Conservation (phyloP, 805 yeast species). For the Saccharomycopsis capsularis region DNA sequence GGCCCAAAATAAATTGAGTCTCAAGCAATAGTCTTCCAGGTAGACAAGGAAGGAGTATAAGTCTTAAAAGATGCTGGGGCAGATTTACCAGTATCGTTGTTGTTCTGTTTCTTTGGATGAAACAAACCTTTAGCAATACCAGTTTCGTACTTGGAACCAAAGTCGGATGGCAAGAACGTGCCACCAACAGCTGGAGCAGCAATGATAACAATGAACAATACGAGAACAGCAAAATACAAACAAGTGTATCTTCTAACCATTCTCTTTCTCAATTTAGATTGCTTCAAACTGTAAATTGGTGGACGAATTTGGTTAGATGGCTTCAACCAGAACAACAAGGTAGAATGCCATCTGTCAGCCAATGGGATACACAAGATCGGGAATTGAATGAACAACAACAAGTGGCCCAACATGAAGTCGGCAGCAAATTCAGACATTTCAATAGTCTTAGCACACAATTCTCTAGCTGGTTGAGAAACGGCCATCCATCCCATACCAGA, state of each 20-base stretch:
- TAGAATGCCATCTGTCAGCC: slow-evolving; percentile 59
- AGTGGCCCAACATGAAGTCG: slow-evolving; percentile 55
- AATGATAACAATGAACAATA: slow-evolving; percentile 35
- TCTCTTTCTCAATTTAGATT: slow-evolving; percentile 34
- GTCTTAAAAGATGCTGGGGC: slow-evolving; percentile 31
- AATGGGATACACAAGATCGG: slow-evolving; percentile 59
- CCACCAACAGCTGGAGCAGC: slow-evolving; percentile 42
- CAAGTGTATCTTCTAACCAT: slow-evolving; percentile 40
- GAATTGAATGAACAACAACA: slow-evolving; percentile 48
- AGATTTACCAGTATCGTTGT: slow-evolving; percentile 55
- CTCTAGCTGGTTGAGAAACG: slow-evolving; percentile 58
- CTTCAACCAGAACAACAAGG: slow-evolving; percentile 60
- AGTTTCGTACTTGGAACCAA: slow-evolving; percentile 22
- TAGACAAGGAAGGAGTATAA: slow-evolving; percentile 43
- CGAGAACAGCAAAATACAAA: slow-evolving; percentile 37
- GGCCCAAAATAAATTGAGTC: no score
- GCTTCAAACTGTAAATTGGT: slow-evolving; percentile 34
- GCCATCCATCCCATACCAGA: slow-evolving; percentile 57
- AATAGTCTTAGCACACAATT: slow-evolving; percentile 51
- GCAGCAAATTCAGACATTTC: slow-evolving; percentile 65
- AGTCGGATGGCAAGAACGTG: slow-evolving; percentile 25
- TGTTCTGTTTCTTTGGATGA: slow-evolving; percentile 55
- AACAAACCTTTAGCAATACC: slow-evolving; percentile 35
- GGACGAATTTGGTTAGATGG: slow-evolving; percentile 38
- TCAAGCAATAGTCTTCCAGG: slow-evolving; percentile 50